Base-by-base conservation (phyloP, 192 early-diverging fungal species). In the Powellomyces hirtus region DNA sequence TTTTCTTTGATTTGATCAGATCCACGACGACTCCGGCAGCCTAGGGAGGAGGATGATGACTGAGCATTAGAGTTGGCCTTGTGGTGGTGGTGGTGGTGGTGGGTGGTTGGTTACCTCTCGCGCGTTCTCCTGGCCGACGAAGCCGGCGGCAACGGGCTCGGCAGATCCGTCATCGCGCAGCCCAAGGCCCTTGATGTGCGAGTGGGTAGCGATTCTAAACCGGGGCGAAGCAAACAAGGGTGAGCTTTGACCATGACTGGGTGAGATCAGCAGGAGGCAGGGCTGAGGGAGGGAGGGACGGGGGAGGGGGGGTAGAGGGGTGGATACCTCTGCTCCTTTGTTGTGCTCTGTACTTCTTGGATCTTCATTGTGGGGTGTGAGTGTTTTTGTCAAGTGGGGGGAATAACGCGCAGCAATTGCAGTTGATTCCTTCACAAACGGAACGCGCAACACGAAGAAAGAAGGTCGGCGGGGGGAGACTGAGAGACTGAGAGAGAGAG, bases 121-220 rank as follows among this genome's bases (percentile, higher is more conserved):
- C 0, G 97, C 97, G 31, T 88, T 87, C 71, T 95, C 94, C 74
- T 99, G 97, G 16, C 95, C 97, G 45, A 99, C 97, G 82, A 99
- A 98, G 7, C 97, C 96, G 26, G 92, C 87, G 5, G 91, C 80
- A 53, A 90, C 89, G 0, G 91, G 90, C 68, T 94, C 92, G 5
- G 94, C 92, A 14, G 78, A 81, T 53, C 96, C 96, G 65, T 98
- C 94, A 6, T 92, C 86, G 45, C 79, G 81, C 31, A 98, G 78
- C 35, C 96, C 96, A 16, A 98, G 84, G 0, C 96, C 95, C 71
- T 95, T 94, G 70, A 99, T 99, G 75, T 99, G 97, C 1, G 95
- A 95, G 77, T 99, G 97, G 27, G 95, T 87, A 27, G 97, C 95
- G 37, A 84, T 70, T 26, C 82, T 84, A 58, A 44, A 38, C 5